Evolutionary conservation across 805 yeast genomes (phyloP).

Genomic region (Cyberlindnera saturnus): DNA sequence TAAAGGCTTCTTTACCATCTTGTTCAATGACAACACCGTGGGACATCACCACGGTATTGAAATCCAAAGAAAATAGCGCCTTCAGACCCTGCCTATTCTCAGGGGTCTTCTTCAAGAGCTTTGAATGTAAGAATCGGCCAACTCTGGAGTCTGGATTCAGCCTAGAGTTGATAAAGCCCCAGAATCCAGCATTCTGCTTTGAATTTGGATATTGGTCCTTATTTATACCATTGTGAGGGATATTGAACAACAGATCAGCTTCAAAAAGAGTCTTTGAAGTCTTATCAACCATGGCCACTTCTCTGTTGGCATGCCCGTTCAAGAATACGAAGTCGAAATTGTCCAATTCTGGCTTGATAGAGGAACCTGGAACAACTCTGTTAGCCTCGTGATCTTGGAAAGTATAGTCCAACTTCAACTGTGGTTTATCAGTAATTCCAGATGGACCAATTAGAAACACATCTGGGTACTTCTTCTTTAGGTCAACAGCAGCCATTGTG

Average conservation of each 20-base stretch:
- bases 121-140: slow-evolving; percentile 28
- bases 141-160: slow-evolving; percentile 35
- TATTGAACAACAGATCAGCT: slow-evolving; percentile 58
- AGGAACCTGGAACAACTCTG: slow-evolving; percentile 25
- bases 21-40: slow-evolving; percentile 54
- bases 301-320: slow-evolving; percentile 54
- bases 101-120: slow-evolving; percentile 13
- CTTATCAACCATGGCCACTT: slow-evolving; percentile 45
- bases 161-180: slow-evolving; percentile 32
- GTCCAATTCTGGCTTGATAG: slow-evolving; percentile 35
- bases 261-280: slow-evolving; percentile 43
- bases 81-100: slow-evolving; percentile 14
- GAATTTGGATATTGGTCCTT: slow-evolving; percentile 39
- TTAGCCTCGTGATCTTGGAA: slow-evolving; percentile 32
- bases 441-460: slow-evolving; percentile 48
- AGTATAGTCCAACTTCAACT: slow-evolving; percentile 33
- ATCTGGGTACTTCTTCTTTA: slow-evolving; percentile 44
- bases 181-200: slow-evolving; percentile 40
- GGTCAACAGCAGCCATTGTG: slow-evolving; percentile 52
- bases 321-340: slow-evolving; percentile 51
- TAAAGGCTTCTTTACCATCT: slow-evolving; percentile 24
- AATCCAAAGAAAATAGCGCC: slow-evolving; percentile 31
- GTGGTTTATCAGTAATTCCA: slow-evolving; percentile 31
- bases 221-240: slow-evolving; percentile 45
- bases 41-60: slow-evolving; percentile 46